These are phyloP conservation scores for Aphanomyces euteiches DNA, from an alignment of 352 stramenopile species.

Conservation along the genomic window DNA sequence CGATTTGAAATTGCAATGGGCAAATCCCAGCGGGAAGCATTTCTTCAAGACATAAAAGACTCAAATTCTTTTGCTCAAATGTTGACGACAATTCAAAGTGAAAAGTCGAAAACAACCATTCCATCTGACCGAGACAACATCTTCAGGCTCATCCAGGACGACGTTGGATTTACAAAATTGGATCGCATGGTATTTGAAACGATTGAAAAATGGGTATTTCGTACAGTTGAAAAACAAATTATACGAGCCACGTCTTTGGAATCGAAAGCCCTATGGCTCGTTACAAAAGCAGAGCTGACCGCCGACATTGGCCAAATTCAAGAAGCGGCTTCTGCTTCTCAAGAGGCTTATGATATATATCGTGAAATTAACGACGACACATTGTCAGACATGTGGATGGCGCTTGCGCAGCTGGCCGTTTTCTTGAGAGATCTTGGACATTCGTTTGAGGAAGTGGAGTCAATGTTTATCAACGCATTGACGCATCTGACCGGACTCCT, in stretches of 20 bases:
- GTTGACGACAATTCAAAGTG: conserved; percentile 5
- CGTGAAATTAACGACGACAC: not conserved
- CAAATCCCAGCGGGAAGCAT: not conserved
- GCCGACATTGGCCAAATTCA: not conserved
- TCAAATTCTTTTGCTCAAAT: not conserved
- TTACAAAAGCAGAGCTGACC: not conserved
- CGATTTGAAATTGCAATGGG: not conserved
- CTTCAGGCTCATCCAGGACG: not conserved
- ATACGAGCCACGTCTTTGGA: not conserved
- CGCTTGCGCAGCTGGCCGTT: not conserved
- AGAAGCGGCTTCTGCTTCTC: not conserved
- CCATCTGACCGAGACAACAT: conserved; percentile 1
- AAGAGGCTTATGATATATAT: not conserved
- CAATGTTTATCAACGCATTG: not conserved
- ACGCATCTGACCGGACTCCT: not conserved
- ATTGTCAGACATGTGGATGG: not conserved
- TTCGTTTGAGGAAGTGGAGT: not conserved
- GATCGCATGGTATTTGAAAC: conserved; percentile 17
- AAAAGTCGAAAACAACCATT: not conserved
- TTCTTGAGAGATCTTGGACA: too few relatives aligned
- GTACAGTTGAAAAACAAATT: not conserved
- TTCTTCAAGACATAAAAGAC: not conserved
- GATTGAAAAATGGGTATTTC: conserved; percentile 8
- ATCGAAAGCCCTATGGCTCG: not conserved
- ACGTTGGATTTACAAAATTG: conserved; percentile 5